Conservation (phyloP, 2,329 filamentous ascomycete genomes). For the Aspergillus melleus region DNA sequence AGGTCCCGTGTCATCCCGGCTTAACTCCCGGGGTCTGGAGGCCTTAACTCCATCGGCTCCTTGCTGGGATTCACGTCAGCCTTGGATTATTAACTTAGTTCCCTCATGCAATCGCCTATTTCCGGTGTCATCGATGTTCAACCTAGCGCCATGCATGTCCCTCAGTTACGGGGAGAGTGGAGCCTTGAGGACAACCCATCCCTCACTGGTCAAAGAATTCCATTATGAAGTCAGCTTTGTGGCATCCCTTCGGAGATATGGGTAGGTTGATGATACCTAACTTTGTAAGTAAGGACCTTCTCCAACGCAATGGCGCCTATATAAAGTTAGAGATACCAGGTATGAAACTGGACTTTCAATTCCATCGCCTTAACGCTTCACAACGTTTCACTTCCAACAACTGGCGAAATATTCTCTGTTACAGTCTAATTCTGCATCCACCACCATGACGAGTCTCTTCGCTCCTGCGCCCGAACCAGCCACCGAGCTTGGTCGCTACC, state of each 20-base stretch:
- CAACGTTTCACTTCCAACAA: neutral
- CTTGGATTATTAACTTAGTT: neutral
- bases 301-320: neutral
- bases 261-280: neutral
- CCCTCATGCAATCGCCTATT: neutral
- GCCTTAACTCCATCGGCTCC: neutral
- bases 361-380: neutral
- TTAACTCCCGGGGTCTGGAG: neutral
- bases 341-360: neutral
- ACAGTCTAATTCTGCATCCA: neutral
- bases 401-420: neutral
- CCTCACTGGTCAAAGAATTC: neutral
- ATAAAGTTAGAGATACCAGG: neutral
- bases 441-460: constrained; percentile 31
- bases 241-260: neutral
- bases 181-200: too few relatives aligned
- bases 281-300: too few relatives aligned
- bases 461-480: constrained; percentile 52
- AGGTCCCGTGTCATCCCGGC: neutral
- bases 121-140: neutral
- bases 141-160: too few relatives aligned
- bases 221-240: neutral
- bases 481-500: constrained; percentile 64
- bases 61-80: neutral
- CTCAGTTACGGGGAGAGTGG: too few relatives aligned